Base-by-base conservation (phyloP, 176 grass and related monocot species). In the Eragrostis nindensis region DNA sequence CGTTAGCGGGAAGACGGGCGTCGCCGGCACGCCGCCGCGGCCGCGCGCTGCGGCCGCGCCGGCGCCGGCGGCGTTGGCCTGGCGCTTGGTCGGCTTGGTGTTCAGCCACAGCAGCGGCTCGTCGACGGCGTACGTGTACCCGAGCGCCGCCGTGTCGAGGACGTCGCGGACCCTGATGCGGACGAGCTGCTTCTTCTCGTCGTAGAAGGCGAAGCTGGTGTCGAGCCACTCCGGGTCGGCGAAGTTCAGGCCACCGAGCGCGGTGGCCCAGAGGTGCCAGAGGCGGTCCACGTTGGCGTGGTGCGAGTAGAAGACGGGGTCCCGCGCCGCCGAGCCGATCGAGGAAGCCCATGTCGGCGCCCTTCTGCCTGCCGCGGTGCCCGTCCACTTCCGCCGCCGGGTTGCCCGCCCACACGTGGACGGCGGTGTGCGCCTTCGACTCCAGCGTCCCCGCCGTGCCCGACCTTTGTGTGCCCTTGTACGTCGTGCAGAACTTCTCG, bases 231-330 rank as follows among this genome's bases (percentile, higher is more conserved):
- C 43, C 29, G 25, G 1, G 54, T 83, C 73, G 18, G 30, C 17
- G 55, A 73, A 65, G 46, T 26, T 25, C 4, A 13, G 1, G 53
- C 45, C 10, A 17, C 86, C 49, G 55, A 84, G 79, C 60, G 10
- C n/a, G 66, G 60, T 72, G 73, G n/a, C 6, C 79, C 79, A 88
- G 8, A 88, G 16, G 43, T 82, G 48, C 32, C 32, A 36, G 2
- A 36, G 1, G 19, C 80, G 86, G 54, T 88, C 86, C 1, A 88
- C 86, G 60, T 88, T 88, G 70, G 80, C 17, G 64, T 88, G 86
- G 66, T 83, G 80, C 38, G 74, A 47, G 57, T 78, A 88, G 80
- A 88, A 88, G 47, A 80, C 8, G 0, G 52, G 64, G 79, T 88
- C 86, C 1, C 74, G 38, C 1, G 18, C 48, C 15, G 85, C 62